These are phyloP conservation scores for Aspergillus awamori DNA, from an alignment of 2,329 filamentous ascomycete species.

Conservation along the genomic window DNA sequence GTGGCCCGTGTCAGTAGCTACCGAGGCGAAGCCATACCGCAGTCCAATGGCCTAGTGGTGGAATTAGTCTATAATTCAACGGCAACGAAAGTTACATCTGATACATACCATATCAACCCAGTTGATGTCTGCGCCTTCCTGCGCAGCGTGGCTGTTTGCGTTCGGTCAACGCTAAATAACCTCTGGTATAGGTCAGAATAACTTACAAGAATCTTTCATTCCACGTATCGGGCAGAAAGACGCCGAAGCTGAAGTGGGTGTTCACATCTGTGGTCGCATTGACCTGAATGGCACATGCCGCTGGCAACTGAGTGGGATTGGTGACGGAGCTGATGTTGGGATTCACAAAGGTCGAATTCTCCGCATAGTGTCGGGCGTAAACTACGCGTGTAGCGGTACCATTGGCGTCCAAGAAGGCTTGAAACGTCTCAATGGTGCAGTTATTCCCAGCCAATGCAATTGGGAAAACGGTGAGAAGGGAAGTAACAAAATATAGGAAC, in stretches of 20 bases:
- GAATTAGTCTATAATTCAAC: not conserved
- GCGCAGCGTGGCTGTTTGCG: not conserved
- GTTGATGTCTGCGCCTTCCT: not conserved
- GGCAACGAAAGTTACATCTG: not conserved
- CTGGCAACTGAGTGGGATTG: not conserved
- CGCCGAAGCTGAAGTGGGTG: not conserved
- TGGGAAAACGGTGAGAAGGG: not conserved
- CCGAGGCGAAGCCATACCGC: not conserved
- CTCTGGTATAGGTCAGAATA: too few relatives aligned
- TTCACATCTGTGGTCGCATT: not conserved
- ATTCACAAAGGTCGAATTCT: not conserved
- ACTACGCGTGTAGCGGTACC: not conserved
- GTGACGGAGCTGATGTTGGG: not conserved
- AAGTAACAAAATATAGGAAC: not conserved
- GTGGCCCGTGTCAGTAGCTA: conserved; percentile 1
- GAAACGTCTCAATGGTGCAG: not conserved
- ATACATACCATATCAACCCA: not conserved
- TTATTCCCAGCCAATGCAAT: not conserved
- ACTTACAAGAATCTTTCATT: not conserved
- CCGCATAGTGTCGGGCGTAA: not conserved
- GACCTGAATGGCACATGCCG: not conserved
- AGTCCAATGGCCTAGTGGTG: not conserved
- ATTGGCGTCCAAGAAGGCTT: not conserved
- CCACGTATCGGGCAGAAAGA: not conserved
- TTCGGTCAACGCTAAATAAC: not conserved